Evolutionary conservation across 352 stramenopile genomes (phyloP).

Genomic region (Blastocystis sp.): DNA sequence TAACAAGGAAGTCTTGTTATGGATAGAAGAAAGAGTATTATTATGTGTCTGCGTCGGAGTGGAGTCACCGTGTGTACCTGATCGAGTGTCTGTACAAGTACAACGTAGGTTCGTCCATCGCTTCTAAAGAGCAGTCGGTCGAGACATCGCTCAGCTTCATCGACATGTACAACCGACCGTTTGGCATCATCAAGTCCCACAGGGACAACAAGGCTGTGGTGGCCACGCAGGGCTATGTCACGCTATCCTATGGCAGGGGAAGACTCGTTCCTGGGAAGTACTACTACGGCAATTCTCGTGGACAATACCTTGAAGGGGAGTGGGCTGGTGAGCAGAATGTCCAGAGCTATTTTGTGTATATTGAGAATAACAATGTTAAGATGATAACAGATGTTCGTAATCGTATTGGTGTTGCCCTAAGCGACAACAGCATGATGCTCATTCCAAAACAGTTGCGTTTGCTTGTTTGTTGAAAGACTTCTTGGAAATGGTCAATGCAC

Average conservation of each 20-base stretch:
- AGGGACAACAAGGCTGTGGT: not conserved
- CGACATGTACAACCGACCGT: slow-evolving; percentile 32
- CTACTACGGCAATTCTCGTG: slow-evolving; percentile 45
- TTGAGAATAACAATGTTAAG: slow-evolving; percentile 46
- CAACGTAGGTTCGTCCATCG: not conserved
- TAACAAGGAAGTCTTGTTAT: not conserved
- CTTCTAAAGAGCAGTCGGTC: not conserved
- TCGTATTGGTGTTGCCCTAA: slow-evolving; percentile 15
- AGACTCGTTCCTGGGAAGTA: not conserved
- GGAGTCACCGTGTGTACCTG: not conserved
- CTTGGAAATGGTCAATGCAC: not conserved
- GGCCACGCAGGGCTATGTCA: not conserved
- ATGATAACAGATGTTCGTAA: slow-evolving; percentile 41
- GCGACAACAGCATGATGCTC: not conserved
- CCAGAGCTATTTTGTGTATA: slow-evolving; percentile 59
- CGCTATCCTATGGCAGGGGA: not conserved
- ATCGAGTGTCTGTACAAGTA: slow-evolving; percentile 24
- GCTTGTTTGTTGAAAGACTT: not conserved
- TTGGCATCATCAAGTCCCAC: not conserved
- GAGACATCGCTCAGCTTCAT: slow-evolving; percentile 24
- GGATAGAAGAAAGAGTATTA: slow-evolving; percentile 5
- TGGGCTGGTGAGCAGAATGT: not conserved
- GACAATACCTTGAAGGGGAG: slow-evolving; percentile 38
- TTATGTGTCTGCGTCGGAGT: slow-evolving; percentile 33
- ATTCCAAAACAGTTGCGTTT: not conserved